Evolutionary conservation across 1,284 basidiomycete species (phyloP).

Genomic region (Lignosus rhinocerotis): DNA sequence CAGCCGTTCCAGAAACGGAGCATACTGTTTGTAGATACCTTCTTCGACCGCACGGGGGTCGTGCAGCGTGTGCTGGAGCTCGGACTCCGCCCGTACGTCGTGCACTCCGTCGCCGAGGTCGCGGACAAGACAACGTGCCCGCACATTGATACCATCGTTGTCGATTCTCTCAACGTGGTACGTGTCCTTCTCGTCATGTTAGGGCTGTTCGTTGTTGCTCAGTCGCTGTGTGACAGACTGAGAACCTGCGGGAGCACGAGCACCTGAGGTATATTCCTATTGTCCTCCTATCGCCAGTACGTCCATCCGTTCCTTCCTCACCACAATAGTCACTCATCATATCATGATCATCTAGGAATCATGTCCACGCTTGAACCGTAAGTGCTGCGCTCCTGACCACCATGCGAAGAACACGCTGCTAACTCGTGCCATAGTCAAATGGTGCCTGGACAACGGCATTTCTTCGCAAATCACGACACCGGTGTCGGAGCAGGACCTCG

Average conservation of each 20-base stretch:
- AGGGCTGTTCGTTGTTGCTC: slow-evolving; percentile 4
- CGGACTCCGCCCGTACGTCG: slow-evolving; percentile 79
- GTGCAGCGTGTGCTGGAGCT: slow-evolving; percentile 79
- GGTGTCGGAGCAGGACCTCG: slow-evolving; percentile 85
- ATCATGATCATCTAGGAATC: slow-evolving; percentile 32
- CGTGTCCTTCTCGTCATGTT: slow-evolving; percentile 35
- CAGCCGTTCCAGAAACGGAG: slow-evolving; percentile 75
- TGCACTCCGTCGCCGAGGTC: slow-evolving; percentile 79
- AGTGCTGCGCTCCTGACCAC: slow-evolving; percentile 32
- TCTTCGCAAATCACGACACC: slow-evolving; percentile 92
- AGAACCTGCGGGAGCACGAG: slow-evolving; percentile 89
- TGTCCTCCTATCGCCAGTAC: slow-evolving; percentile 83
- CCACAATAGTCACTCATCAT: neutral
- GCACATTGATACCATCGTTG: slow-evolving; percentile 94
- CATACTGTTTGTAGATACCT: slow-evolving; percentile 90
- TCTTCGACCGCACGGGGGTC: slow-evolving; percentile 78
- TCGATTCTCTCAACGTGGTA: slow-evolving; percentile 86
- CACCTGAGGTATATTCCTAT: slow-evolving; percentile 97
- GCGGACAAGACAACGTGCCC: slow-evolving; percentile 81
- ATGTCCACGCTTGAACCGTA: slow-evolving; percentile 74
- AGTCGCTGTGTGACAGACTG: slow-evolving; percentile 55
- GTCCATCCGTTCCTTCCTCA: slow-evolving; percentile 20
- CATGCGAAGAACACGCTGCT: neutral
- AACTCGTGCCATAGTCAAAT: slow-evolving; percentile 63
- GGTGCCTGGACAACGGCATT: slow-evolving; percentile 91